Base-by-base conservation (phyloP, 139 green algal genomes). In the Coelastrella sp. region DNA sequence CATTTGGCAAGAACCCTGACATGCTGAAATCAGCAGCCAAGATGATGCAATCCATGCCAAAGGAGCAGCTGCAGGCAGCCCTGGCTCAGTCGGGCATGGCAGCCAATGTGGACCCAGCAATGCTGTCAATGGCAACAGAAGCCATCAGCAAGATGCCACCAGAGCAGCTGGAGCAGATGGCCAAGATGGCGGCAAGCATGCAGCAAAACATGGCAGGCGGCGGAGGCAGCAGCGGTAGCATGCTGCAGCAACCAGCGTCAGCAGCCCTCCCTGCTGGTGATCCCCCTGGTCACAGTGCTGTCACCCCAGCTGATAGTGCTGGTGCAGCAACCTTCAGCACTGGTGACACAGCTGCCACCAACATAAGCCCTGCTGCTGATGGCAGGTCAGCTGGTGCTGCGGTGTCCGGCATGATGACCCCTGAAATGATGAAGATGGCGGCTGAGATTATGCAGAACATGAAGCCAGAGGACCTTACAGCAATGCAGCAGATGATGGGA, bases 401-500 rank as follows among this genome's bases (percentile, higher is more conserved):
- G 9, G 57, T 90, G 85, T 25, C 65, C 19, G 57, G 20, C 6
- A 65, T 74, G 72, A 90, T 90, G 85, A 89, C 72, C 7, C 85
- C 85, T 4, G 85, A 89, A 25, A 85, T 85, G 86, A 78, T 84
- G 86, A 89, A 93, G 78, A 85, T 63, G 0, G 88, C 88, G 6
- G 80, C 93, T 49, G 76, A 85, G n/a, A 95, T 95, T 91, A 95
- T 95, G 93, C 65, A 75, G 63, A 84, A 60, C 72, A 94, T 95
- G 91, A 91, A 94, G 60, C 81, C 85, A 15, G 90, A 91, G 12
- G 81, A 91, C 4, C 25, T 95, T 60, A 75, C 72, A 4, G 60
- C 57, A 24, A 94, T 95, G 91, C 78, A 92, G 57, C 63, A 89
- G 65, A 90, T 88, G 78, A 25, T 84, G 68, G 35, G 76, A 78